Percentiles rank a stretch among this genome's conserved stretches.
phyloP scores from a whole-genome alignment of 768 basidiomycete genomes.

The Galerina marginata region DNA sequence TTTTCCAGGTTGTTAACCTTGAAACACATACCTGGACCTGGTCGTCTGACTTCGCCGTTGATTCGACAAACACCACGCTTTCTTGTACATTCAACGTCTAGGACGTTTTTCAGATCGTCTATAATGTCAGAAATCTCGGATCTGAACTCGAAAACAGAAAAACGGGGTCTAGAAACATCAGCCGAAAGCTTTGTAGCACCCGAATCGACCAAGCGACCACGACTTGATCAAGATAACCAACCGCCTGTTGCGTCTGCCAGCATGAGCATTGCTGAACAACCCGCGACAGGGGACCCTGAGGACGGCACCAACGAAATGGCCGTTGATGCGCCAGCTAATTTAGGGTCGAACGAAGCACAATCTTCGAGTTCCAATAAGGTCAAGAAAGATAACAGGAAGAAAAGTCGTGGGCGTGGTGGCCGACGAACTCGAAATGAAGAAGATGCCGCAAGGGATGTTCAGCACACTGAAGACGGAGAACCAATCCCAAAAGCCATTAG shows the following conservation, averaged over 20 bases:
- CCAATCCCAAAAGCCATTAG: slow-evolving; percentile 54
- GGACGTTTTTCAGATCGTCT: not conserved
- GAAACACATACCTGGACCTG: not conserved
- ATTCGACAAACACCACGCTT: not conserved
- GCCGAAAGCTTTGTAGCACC: not conserved
- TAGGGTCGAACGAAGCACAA: not conserved
- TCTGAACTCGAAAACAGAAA: not conserved
- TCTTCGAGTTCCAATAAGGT: not conserved
- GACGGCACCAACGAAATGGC: too few relatives aligned
- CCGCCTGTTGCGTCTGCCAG: not conserved
- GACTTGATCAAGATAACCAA: slow-evolving; percentile 1
- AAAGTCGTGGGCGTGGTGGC: slow-evolving; percentile 32
- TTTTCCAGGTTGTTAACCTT: not conserved
- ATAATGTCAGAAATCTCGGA: not conserved
- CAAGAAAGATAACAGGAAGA: slow-evolving; percentile 5
- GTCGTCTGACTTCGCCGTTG: not conserved
- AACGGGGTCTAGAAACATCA: slow-evolving; percentile 4
- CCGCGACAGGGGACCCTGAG: not conserved
- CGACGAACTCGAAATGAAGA: slow-evolving; percentile 47
- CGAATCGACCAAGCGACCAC: slow-evolving; percentile 8
- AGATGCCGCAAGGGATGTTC: slow-evolving; percentile 15
- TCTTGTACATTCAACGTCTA: not conserved
- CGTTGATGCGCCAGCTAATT: not conserved
- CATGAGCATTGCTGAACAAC: not conserved
- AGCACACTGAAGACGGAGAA: slow-evolving; percentile 16